Conservation (phyloP, 805 yeast genomes). For the Saturnispora mendoncae region DNA sequence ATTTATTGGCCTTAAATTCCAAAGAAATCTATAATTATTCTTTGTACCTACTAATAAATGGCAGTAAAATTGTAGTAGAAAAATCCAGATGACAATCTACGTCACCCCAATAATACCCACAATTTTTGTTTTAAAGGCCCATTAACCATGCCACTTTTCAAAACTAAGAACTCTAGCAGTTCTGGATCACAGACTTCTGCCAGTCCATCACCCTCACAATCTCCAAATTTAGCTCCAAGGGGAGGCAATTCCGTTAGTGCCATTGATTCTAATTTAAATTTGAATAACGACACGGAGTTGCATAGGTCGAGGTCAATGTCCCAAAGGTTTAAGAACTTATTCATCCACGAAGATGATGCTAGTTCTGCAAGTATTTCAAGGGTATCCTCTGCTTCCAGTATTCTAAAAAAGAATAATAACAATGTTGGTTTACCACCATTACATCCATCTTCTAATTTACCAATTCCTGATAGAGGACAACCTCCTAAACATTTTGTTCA, state of each 20-base stretch:
- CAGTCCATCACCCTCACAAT: not conserved
- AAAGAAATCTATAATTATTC: no score
- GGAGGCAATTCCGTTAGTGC: not conserved
- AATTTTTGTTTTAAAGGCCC: not conserved
- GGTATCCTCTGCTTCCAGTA: slow-evolving; percentile 1
- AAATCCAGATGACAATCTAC: not conserved
- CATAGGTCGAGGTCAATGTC: slow-evolving; percentile 25
- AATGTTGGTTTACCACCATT: not conserved
- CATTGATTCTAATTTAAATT: not conserved
- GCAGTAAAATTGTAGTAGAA: not conserved
- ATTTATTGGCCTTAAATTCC: no score
- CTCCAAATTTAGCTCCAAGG: not conserved
- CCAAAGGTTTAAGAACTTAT: slow-evolving; percentile 25
- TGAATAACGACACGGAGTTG: slow-evolving; percentile 1
- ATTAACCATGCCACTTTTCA: slow-evolving; percentile 8
- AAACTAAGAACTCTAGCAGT: slow-evolving; percentile 1
- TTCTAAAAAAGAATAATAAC: not conserved
- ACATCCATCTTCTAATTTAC: slow-evolving; percentile 6
- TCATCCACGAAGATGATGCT: slow-evolving; percentile 14
- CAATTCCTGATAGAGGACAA: slow-evolving; percentile 15
- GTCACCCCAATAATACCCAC: not conserved
- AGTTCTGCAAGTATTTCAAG: not conserved
- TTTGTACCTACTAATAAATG: no score
- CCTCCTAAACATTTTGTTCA: not conserved
- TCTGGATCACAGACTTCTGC: slow-evolving; percentile 4